Evolutionary conservation across 495 filamentous ascomycete genomes (phyloP), one percentile per base, ranked within the genome.

Genomic region (Beverwykella pulmonaria): DNA sequence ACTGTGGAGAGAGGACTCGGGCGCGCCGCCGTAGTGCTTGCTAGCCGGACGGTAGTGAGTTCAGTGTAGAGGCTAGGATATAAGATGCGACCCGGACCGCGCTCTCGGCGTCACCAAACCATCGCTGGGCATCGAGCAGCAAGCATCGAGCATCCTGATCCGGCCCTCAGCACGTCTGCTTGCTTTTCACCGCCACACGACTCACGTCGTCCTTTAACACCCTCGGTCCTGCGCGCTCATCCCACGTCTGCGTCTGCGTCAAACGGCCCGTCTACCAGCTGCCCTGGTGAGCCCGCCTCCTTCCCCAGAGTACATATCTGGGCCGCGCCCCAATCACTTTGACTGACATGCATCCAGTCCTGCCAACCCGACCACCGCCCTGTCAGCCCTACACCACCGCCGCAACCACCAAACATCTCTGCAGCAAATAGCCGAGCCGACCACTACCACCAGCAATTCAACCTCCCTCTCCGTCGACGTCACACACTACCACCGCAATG

Each of bases 401-500:
- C 12, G 22, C 44, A 34, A 12, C 30, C 12, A 4, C 30, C 30
- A 34, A 4, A 12, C 30, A n/a, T n/a, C n/a, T n/a, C n/a, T n/a
- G n/a, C n/a, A n/a, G n/a, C 30, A 4, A 55, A 7, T 29, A 23
- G 53, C 53, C 29, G 53, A 6, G 29, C 53, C 39, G 39, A 25
- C 14, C 50, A 29, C 26, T 34, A 12, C 34, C 22, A 29, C 29
- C 34, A 22, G 25, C 52, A 22, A 23, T 25, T 54, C 52, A 23
- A 54, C 12, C 52, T 22, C 52, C 29, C 30, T 20, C 49, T 15
- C 20, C 49, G 19, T 27, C 26, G 23, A 20, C 49, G 49, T 34
- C 32, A 34, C 32, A 34, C 7, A 25, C 36, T 22, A 20, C 36
- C 30, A 20, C 4, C 70, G 36, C 64, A 29, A 90, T 90, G 88